These are phyloP conservation scores for Craterostigma plantagineum DNA, from an alignment of 257 asterid genomes.

Conservation along the genomic window DNA sequence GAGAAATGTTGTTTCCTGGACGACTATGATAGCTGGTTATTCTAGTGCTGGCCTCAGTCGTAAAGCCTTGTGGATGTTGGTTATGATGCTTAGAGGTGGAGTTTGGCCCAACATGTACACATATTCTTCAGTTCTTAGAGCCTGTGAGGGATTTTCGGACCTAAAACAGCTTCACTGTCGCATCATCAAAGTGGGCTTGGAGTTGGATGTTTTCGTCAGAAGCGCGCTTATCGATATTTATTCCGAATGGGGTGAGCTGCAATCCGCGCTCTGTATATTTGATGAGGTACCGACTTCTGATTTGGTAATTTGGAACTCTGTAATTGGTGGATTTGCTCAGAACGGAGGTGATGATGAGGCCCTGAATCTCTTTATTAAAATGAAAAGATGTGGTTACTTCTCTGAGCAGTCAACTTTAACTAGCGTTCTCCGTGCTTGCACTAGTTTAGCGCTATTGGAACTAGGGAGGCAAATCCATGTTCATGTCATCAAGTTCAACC, in stretches of 20 bases:
- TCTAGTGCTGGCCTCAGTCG: conserved; percentile 19
- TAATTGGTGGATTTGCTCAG: conserved; percentile 84
- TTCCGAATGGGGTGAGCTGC: conserved; percentile 47
- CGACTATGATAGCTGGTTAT: conserved; percentile 62
- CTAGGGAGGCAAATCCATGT: conserved; percentile 78
- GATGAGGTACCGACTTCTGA: conserved; percentile 62
- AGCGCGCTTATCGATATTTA: conserved; percentile 66
- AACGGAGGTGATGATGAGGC: conserved; percentile 68
- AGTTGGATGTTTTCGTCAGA: conserved; percentile 72
- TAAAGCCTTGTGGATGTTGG: conserved; percentile 45
- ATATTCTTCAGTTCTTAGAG: conserved; percentile 74
- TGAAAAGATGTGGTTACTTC: conserved; percentile 50
- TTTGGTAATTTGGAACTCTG: conserved; percentile 72
- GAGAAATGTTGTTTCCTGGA: conserved; percentile 66
- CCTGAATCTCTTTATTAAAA: conserved; percentile 46
- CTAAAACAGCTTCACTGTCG: conserved; percentile 50
- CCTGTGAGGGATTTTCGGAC: conserved; percentile 30
- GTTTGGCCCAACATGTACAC: conserved; percentile 75
- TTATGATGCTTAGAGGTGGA: conserved; percentile 67
- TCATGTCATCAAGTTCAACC: conserved; percentile 54
- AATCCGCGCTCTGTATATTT: conserved; percentile 28
- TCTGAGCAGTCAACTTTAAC: conserved; percentile 60
- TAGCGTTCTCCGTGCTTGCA: conserved; percentile 72
- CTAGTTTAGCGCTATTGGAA: conserved; percentile 69
- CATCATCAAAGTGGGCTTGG: conserved; percentile 66